Base-by-base conservation (phyloP, 129 eudicot species). In the Pittosporum tobira region DNA sequence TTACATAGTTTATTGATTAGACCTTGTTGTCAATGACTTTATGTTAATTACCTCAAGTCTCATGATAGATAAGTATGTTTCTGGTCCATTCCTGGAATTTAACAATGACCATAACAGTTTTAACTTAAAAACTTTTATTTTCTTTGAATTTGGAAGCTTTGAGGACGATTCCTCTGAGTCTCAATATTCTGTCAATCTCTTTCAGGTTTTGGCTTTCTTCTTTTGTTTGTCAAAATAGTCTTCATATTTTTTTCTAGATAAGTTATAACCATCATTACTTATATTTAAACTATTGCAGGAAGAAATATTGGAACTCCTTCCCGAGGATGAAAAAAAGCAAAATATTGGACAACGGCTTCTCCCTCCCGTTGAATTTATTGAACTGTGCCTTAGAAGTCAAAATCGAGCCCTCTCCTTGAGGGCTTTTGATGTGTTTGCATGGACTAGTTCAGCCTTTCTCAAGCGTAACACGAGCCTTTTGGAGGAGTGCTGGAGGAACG, bases 401-500 rank as follows among this genome's bases (percentile, higher is more conserved):
- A 74, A 73, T 47, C 74, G 75, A 59, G 84, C 79, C 51, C 84
- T 81, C 14, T 65, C 89, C n/a, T 49, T 93, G 26, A 75, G 63
- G 27, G 86, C 84, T 49, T 87, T 93, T 30, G 86, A 93, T 45
- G 70, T 87, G 21, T 87, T 93, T 57, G 89, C 94, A 18, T 93
- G 96, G 94, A 87, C 94, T 38, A 79, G 82, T 37, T 62, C 79
- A 48, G 81, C 84, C 16, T 93, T 93, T 47, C 57, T 82, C 10
- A 77, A 71, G 50, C 51, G 62, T 51, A 93, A 93, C 67, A 68
- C 77, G 26, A 73, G 80, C 62, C 91, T 93, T 13, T 56, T 93
- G 65, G 99, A 93, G 52, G 99, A 93, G 30, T 93, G 99, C 72
- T 93, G 99, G 99, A 93, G 83, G 46, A 81, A 84, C 37, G 96